Conservation (phyloP, 2,329 filamentous ascomycete genomes). For the Penicillium brasilianum region DNA sequence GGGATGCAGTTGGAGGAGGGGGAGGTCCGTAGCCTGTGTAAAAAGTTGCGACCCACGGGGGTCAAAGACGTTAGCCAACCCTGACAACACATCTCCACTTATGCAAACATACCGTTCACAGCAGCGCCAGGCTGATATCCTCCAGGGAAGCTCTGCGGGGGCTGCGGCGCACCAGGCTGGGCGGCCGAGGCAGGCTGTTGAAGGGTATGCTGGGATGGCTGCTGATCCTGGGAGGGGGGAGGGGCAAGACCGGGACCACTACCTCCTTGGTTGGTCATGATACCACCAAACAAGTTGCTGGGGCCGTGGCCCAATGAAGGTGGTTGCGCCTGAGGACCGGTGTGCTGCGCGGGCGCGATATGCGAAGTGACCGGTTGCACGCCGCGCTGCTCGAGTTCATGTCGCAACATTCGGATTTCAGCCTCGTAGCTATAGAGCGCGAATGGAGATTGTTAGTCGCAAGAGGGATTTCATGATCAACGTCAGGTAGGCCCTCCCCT, state of each 20-base stretch:
- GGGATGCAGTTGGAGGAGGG: constrained; percentile 82
- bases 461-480: neutral
- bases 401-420: constrained; percentile 81
- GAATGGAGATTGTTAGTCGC: constrained; percentile 15
- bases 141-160: constrained; percentile 72
- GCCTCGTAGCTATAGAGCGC: constrained; percentile 77
- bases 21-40: constrained; percentile 75
- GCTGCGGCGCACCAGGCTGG: constrained; percentile 69
- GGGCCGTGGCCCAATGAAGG: constrained; percentile 84
- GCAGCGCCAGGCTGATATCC: constrained; percentile 67
- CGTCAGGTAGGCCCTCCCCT: neutral
- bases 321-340: constrained; percentile 81
- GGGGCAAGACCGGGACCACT: constrained; percentile 82
- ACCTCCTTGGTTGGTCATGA: constrained; percentile 90
- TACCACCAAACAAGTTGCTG: constrained; percentile 90
- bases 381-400: constrained; percentile 79
- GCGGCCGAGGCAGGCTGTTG: constrained; percentile 63
- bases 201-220: constrained; percentile 63
- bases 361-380: constrained; percentile 69
- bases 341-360: constrained; percentile 75
- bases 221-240: constrained; percentile 71
- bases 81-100: constrained; percentile 29
- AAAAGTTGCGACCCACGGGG: constrained; percentile 13
- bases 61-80: constrained; percentile 57
- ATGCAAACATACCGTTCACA: constrained; percentile 62